phyloP scores from a whole-genome alignment of 2,329 filamentous ascomycete genomes.

The Diaporthe velutina region DNA sequence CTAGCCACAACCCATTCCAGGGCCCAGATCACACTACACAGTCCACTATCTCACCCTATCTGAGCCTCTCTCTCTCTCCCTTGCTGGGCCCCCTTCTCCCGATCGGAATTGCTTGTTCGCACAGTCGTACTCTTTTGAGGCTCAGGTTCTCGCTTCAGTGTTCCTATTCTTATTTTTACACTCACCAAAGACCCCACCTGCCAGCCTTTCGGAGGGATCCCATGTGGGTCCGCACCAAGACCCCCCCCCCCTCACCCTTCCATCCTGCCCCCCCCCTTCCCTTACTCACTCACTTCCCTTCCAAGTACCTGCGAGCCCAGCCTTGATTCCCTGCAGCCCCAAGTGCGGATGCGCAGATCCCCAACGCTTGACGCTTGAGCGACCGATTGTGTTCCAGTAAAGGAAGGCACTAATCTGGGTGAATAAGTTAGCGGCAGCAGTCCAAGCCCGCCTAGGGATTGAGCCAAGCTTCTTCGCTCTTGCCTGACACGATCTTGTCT shows the following conservation, averaged over 20 bases:
- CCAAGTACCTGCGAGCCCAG: neutral
- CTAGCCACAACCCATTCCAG: conserved; percentile 19
- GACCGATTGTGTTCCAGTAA: conserved; percentile 26
- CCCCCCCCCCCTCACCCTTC: neutral
- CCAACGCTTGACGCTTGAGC: conserved; percentile 13
- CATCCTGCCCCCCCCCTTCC: too few relatives aligned
- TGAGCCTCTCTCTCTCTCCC: too few relatives aligned
- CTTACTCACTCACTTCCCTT: too few relatives aligned
- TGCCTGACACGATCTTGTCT: conserved; percentile 25
- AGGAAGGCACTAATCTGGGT: conserved; percentile 21
- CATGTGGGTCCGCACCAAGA: neutral
- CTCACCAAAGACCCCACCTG: conserved; percentile 9
- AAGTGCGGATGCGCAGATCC: conserved; percentile 18
- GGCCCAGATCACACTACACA: neutral
- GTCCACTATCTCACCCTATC: neutral
- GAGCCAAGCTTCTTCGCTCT: conserved; percentile 24
- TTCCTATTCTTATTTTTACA: neutral
- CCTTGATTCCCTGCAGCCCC: conserved; percentile 2
- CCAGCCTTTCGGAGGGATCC: neutral
- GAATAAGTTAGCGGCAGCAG: conserved; percentile 17
- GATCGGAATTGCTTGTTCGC: neutral
- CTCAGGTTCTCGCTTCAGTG: neutral
- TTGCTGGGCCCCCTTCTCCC: neutral
- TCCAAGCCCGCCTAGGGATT: conserved; percentile 26
- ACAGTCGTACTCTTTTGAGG: neutral